Evolutionary conservation across 2,329 filamentous ascomycete genomes (phyloP).

Genomic region (Coniella lustricola): DNA sequence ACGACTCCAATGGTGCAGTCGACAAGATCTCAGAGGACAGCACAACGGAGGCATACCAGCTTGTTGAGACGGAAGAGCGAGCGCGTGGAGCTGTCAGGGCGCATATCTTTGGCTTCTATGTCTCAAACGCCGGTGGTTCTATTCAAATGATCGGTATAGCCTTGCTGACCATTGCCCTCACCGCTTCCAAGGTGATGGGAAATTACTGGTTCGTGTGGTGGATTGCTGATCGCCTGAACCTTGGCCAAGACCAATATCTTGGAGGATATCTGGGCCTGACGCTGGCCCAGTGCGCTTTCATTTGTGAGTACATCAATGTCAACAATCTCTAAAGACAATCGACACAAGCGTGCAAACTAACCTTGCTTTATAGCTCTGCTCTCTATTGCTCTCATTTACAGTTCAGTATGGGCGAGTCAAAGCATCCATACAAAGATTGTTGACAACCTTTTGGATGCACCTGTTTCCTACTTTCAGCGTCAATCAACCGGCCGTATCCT

Average conservation of each 20-base stretch:
- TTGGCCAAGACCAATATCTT: slow-evolving; percentile 4
- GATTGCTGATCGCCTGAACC: not conserved
- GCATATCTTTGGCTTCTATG: not conserved
- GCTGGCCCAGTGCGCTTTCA: not conserved
- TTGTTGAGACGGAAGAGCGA: not conserved
- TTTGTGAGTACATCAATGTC: not conserved
- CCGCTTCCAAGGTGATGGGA: not conserved
- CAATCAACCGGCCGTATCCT: slow-evolving; percentile 4
- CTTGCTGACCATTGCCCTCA: not conserved
- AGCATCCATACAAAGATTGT: not conserved
- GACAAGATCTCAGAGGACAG: not conserved
- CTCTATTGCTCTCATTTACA: not conserved
- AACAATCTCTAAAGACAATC: not conserved
- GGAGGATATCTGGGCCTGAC: slow-evolving; percentile 1
- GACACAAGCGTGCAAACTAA: not conserved
- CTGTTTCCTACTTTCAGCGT: slow-evolving; percentile 2
- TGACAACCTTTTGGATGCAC: slow-evolving; percentile 1
- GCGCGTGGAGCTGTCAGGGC: not conserved
- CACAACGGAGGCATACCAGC: not conserved
- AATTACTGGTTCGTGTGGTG: slow-evolving; percentile 7
- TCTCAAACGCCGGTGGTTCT: not conserved
- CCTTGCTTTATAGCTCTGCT: not conserved
- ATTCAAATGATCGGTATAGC: not conserved
- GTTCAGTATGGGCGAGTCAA: not conserved
- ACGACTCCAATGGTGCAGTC: not conserved